Conservation (phyloP, 1,139 yeast genomes). For the Geotrichum histeridarum region DNA sequence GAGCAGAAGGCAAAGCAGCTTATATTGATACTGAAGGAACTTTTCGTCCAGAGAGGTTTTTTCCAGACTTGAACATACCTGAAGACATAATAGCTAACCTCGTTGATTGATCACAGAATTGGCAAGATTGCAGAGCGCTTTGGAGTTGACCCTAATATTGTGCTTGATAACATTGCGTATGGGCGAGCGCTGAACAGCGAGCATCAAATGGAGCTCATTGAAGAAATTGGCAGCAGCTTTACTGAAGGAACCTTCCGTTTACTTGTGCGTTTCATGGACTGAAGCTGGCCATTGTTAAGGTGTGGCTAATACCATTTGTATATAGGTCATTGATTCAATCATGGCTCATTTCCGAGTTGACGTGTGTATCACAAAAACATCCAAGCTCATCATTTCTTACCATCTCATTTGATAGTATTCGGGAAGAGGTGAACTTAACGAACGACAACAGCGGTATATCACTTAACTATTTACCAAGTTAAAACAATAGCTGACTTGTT, state of each 20-base stretch:
- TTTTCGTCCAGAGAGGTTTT: constrained; percentile 24
- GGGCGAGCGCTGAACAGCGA: constrained; percentile 58
- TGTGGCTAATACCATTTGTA: too few relatives aligned
- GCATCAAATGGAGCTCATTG: constrained; percentile 55
- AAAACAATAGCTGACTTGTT: neutral
- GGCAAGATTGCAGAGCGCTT: constrained; percentile 51
- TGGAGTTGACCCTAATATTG: constrained; percentile 49
- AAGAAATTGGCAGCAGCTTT: constrained; percentile 47
- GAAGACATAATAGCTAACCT: neutral
- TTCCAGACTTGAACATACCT: neutral
- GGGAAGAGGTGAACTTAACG: constrained; percentile 58
- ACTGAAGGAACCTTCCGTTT: constrained; percentile 48
- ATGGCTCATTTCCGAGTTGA: constrained; percentile 62
- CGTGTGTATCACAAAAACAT: constrained; percentile 25
- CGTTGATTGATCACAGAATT: constrained; percentile 37
- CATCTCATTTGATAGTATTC: constrained; percentile 32
- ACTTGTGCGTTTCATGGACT: constrained; percentile 29
- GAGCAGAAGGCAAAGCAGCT: constrained; percentile 60
- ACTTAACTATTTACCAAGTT: neutral
- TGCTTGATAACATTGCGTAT: constrained; percentile 51
- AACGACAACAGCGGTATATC: constrained; percentile 49
- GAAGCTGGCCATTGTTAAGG: too few relatives aligned
- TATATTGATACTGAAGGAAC: constrained; percentile 58
- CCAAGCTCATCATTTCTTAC: neutral
- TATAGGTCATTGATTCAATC: constrained; percentile 49